These are phyloP conservation scores for Fusarium oxysporum DNA, from an alignment of 2,329 filamentous ascomycete species.

Conservation along the genomic window DNA sequence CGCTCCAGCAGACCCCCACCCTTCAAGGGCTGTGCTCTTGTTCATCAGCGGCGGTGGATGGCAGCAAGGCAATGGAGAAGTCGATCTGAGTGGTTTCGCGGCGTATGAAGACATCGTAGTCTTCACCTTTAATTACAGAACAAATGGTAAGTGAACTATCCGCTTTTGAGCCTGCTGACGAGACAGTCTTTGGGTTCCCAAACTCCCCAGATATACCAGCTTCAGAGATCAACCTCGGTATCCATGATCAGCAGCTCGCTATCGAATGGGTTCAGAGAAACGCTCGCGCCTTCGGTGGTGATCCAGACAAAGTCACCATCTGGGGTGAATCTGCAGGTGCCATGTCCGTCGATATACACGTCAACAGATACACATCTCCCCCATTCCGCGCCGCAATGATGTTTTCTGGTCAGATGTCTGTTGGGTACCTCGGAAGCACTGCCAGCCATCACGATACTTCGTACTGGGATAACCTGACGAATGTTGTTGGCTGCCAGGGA, in stretches of 20 bases:
- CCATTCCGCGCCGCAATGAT: slow-evolving; percentile 45
- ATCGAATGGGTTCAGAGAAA: slow-evolving; percentile 46
- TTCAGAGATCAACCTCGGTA: slow-evolving; percentile 49
- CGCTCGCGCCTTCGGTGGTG: slow-evolving; percentile 44
- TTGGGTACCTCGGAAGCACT: slow-evolving; percentile 34
- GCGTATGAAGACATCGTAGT: slow-evolving; percentile 45
- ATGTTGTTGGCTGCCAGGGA: slow-evolving; percentile 29
- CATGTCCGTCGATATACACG: slow-evolving; percentile 48
- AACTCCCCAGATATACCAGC: slow-evolving; percentile 53
- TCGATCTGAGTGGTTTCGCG: slow-evolving; percentile 43
- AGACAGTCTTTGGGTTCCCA: slow-evolving; percentile 57
- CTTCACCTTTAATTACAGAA: slow-evolving; percentile 45
- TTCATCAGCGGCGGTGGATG: slow-evolving; percentile 45
- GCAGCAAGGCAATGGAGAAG: slow-evolving; percentile 38
- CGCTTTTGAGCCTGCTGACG: background rate
- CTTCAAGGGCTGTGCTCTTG: slow-evolving; percentile 36
- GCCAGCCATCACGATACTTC: background rate
- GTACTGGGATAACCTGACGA: slow-evolving; percentile 32
- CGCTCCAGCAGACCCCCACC: slow-evolving; percentile 21
- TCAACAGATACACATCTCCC: slow-evolving; percentile 38
- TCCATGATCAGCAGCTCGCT: slow-evolving; percentile 45
- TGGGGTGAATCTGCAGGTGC: slow-evolving; percentile 48
- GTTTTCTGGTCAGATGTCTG: slow-evolving; percentile 47
- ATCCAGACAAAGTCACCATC: slow-evolving; percentile 42
- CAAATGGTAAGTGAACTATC: slow-evolving; percentile 30